These are phyloP conservation scores for Lycium barbarum DNA, from an alignment of 257 asterid genomes.

Conservation along the genomic window DNA sequence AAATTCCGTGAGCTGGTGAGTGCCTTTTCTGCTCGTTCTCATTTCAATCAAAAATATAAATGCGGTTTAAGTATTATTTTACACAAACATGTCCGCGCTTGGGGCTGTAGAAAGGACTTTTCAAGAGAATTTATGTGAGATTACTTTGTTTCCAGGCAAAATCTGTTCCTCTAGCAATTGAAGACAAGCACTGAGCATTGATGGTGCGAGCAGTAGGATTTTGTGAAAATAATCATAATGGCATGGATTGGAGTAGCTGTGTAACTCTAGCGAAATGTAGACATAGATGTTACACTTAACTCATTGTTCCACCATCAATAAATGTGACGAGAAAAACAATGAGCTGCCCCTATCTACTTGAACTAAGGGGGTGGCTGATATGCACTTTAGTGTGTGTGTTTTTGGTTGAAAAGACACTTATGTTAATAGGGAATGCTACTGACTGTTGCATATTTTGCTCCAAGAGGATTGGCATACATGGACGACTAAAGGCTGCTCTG, in stretches of 20 bases:
- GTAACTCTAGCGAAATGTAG: neutral
- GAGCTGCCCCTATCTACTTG: neutral
- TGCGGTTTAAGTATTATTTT: neutral
- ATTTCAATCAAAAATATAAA: neutral
- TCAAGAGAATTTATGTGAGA: neutral
- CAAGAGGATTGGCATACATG: too few relatives aligned
- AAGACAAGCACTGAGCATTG: conserved; percentile 41
- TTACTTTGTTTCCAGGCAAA: conserved; percentile 54
- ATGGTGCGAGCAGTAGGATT: neutral
- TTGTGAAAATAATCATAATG: neutral
- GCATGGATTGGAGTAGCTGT: neutral
- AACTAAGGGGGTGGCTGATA: neutral
- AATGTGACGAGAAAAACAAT: neutral
- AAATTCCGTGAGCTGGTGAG: conserved; percentile 87
- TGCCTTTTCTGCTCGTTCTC: neutral
- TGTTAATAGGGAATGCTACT: neutral
- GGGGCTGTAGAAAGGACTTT: neutral
- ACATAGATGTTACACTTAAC: neutral
- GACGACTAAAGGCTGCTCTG: too few relatives aligned
- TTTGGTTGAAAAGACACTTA: neutral
- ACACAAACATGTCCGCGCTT: neutral
- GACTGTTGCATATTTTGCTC: neutral
- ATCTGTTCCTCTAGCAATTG: conserved; percentile 76
- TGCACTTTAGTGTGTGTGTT: neutral
- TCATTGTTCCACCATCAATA: neutral